A percentile compares a stretch with the other conserved stretches of the same genome.
Conservation (phyloP, 495 filamentous ascomycete species). For the Thermothielavioides terrestris region DNA sequence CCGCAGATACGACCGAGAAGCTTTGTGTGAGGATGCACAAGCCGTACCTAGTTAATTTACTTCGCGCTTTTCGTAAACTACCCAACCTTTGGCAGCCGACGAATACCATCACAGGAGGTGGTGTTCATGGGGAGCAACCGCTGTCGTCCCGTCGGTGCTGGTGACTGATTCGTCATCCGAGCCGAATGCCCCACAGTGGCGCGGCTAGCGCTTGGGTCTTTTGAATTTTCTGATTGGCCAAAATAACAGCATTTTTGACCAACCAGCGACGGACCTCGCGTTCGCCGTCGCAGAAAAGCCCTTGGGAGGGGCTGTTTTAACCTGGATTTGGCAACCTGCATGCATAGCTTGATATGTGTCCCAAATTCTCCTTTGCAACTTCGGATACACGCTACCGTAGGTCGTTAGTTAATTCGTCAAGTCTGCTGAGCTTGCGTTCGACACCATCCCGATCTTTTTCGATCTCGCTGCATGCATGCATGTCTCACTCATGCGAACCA, state of each 20-base stretch:
- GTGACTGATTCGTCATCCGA: constrained; percentile 14
- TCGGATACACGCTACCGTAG: no score
- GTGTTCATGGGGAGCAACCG: constrained; percentile 11
- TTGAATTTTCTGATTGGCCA: constrained; percentile 23
- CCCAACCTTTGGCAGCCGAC: no score
- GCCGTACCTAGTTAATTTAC: background rate
- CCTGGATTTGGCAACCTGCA: background rate
- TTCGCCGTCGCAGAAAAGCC: background rate
- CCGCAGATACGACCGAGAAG: background rate
- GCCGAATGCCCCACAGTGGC: constrained; percentile 3
- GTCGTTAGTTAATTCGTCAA: no score
- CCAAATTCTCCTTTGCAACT: background rate
- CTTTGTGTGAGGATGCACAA: background rate
- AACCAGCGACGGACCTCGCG: constrained; percentile 4
- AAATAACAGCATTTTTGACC: constrained; percentile 15
- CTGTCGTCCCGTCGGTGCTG: no score
- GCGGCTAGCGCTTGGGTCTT: background rate
- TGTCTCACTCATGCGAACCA: constrained; percentile 19
- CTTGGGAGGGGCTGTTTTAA: background rate
- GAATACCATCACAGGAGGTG: no score
- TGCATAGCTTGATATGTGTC: background rate
- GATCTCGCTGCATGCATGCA: constrained; percentile 14
- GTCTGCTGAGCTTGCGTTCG: no score
- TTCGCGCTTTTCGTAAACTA: background rate
- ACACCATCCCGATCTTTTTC: background rate